A percentile compares a stretch with the other conserved stretches of the same genome.
These are phyloP conservation scores for Plantago major DNA, from an alignment of 257 asterid genomes.

Conservation along the genomic window DNA sequence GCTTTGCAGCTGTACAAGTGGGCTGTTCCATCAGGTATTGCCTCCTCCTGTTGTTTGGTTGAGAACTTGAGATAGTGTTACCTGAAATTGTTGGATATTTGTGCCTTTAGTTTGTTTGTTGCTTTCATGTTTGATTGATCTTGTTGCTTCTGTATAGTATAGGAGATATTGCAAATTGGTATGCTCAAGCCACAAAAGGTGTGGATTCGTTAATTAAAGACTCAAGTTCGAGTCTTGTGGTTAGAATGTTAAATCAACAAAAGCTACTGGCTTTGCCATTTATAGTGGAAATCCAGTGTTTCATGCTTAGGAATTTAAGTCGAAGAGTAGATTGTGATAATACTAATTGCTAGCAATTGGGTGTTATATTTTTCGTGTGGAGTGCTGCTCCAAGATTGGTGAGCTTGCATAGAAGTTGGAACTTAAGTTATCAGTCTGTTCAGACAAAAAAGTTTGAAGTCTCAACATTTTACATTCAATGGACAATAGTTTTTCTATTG, in stretches of 20 bases:
- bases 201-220: not conserved
- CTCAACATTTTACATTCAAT: not conserved
- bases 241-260: not conserved
- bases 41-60: no score
- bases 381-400: no score
- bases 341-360: no score
- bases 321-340: no score
- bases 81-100: not conserved
- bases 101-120: no score
- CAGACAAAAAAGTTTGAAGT: not conserved
- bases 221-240: not conserved
- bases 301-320: not conserved
- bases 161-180: no score
- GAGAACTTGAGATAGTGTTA: no score
- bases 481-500: not conserved
- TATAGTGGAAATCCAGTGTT: not conserved
- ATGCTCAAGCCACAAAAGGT: no score
- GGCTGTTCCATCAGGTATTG: conserved; percentile 84
- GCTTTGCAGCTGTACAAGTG: conserved; percentile 80
- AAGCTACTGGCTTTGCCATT: not conserved
- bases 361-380: no score
- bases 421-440: not conserved
- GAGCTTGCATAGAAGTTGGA: not conserved
- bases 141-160: no score
- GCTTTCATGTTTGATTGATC: no score